Conservation (phyloP, 2,329 filamentous ascomycete genomes). For the Coniochaeta sp. region DNA sequence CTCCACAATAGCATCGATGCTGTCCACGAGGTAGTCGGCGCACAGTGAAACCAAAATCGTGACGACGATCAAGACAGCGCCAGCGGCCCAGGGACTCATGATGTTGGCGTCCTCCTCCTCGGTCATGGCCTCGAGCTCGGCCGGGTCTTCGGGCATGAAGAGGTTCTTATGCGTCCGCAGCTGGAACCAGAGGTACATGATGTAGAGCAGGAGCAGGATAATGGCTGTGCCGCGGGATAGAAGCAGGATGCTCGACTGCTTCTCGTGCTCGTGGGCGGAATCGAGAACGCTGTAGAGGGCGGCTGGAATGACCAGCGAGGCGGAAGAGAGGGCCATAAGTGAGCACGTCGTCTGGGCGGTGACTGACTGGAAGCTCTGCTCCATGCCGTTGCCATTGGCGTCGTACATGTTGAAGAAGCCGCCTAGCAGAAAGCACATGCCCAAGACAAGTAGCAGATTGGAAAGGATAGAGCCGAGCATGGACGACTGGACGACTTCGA, state of each 20-base stretch:
- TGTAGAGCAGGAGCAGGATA: constrained; percentile 67
- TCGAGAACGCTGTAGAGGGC: constrained; percentile 63
- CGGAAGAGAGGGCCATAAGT: constrained; percentile 68
- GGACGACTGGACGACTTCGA: constrained; percentile 93
- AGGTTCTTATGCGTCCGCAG: constrained; percentile 66
- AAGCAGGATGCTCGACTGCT: constrained; percentile 53
- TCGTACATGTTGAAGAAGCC: constrained; percentile 57
- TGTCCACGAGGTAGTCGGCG: constrained; percentile 71
- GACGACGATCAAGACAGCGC: constrained; percentile 58
- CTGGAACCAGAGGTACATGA: constrained; percentile 73
- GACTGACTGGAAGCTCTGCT: constrained; percentile 69
- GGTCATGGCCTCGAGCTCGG: constrained; percentile 24
- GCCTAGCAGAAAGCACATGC: constrained; percentile 73
- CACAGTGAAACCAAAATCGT: constrained; percentile 67
- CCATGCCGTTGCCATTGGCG: constrained; percentile 47
- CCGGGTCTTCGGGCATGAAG: constrained; percentile 51
- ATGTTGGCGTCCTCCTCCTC: constrained; percentile 35
- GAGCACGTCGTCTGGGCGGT: constrained; percentile 73
- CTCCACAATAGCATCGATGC: constrained; percentile 65
- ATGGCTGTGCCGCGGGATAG: constrained; percentile 71
- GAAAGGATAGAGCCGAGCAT: constrained; percentile 96
- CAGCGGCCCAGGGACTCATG: constrained; percentile 58
- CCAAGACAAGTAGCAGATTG: constrained; percentile 82
- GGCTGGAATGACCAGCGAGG: constrained; percentile 72
- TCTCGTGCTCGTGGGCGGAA: constrained; percentile 31